Evolutionary conservation across 306 rosid species (phyloP), one percentile per base, ranked within the genome.

Genomic region (Vicia villosa): DNA sequence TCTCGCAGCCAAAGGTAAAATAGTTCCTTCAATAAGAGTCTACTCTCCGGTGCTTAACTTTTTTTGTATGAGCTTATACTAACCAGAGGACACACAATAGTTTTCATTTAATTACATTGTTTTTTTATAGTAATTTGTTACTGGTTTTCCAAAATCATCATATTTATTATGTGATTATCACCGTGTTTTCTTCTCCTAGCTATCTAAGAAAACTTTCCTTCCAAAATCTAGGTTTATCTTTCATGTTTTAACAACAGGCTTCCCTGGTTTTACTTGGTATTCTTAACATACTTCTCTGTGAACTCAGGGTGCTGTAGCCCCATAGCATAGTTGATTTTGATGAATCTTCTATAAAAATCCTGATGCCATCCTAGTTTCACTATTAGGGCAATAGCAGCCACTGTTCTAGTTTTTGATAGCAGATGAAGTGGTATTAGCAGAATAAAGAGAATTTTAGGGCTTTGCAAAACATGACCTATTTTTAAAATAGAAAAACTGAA

Each of bases 1-100:
- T 79, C 82, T 73, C 76, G 87, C 80, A 75, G 84, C 71, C 84
- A 95, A 82, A 95, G 99, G 99, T 95, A 88, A 69, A 45, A 24
- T 45, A 47, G 10, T 54, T 55, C 42, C 58, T 66, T 43, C 56
- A 46, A 58, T 41, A 36, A 43, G 50, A 56, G 7, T 59, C 30
- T 66, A 19, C 63, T 50, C 58, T 58, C 16, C 42, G 16, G 28
- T 67, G 1, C 30, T 76, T 45, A 34, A 34, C 38, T 26, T 68
- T n/a, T 11, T 40, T 61, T 74, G 43, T 14, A 50, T 50, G 63
- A 51, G 51, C 58, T 43, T 13, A 5, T 30, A 46, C 46, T 14
- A 36, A 52, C 38, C 14, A 22, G 63, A 32, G 20, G 47, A 52
- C 50, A 65, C 59, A 14, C 43, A 60, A 34, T 43, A 46, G 16